These are phyloP conservation scores for Scytalidium sp. DNA, from an alignment of 2,329 filamentous ascomycete species.

Conservation along the genomic window DNA sequence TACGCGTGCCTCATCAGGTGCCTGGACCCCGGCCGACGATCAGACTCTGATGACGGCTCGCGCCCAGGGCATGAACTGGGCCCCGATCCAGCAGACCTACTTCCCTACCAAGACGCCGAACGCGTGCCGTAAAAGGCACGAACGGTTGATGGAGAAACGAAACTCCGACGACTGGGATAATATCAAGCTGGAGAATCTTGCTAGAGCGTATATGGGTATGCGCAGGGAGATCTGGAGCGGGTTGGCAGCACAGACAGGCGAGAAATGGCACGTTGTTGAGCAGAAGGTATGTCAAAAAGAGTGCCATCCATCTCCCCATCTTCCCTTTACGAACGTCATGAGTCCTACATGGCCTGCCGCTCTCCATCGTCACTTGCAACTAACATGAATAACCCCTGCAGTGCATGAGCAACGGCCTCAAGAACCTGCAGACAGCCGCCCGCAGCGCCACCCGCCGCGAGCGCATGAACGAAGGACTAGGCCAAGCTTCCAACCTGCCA, in stretches of 20 bases:
- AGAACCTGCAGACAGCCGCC: slow-evolving; percentile 71
- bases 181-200: slow-evolving; percentile 69
- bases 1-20: slow-evolving; percentile 55
- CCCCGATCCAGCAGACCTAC: slow-evolving; percentile 70
- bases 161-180: slow-evolving; percentile 66
- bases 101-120: slow-evolving; percentile 69
- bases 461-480: slow-evolving; percentile 42
- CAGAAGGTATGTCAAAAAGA: slow-evolving; percentile 46
- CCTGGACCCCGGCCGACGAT: slow-evolving; percentile 75
- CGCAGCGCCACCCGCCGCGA: slow-evolving; percentile 65
- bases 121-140: slow-evolving; percentile 86
- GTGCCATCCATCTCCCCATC: slow-evolving; percentile 1
- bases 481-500: slow-evolving; percentile 32
- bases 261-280: slow-evolving; percentile 74
- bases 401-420: slow-evolving; percentile 83
- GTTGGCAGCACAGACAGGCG: slow-evolving; percentile 71
- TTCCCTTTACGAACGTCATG: background rate
- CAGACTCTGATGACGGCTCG: slow-evolving; percentile 69
- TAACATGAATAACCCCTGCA: slow-evolving; percentile 32
- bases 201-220: slow-evolving; percentile 75
- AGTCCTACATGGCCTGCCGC: background rate
- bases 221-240: slow-evolving; percentile 79
- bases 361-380: too few species aligned
- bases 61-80: slow-evolving; percentile 77
- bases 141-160: slow-evolving; percentile 73